These are phyloP conservation scores for Apiospora aurea DNA, from an alignment of 2,329 filamentous ascomycete species.

Conservation along the genomic window DNA sequence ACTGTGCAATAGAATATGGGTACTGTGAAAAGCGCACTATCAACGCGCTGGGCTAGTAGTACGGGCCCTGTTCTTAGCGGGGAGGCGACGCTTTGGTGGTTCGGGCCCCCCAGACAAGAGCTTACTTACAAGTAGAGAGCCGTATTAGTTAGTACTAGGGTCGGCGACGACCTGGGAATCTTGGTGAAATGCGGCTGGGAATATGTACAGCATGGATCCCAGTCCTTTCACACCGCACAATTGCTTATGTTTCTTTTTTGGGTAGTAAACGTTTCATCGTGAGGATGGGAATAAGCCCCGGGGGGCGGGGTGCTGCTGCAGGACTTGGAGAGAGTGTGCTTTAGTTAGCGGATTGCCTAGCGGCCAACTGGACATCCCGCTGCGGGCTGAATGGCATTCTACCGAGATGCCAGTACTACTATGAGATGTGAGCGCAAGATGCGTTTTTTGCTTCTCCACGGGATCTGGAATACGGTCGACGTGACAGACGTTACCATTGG, in stretches of 20 bases:
- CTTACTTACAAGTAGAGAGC: too few species aligned
- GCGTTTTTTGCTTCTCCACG: not conserved
- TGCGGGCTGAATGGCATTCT: not conserved
- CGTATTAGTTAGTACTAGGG: too few species aligned
- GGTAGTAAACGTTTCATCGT: not conserved
- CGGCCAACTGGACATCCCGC: not conserved
- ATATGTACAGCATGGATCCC: too few species aligned
- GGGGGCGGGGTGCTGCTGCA: rapidly evolving
- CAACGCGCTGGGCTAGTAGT: not conserved
- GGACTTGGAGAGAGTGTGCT: not conserved
- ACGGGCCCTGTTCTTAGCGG: not conserved
- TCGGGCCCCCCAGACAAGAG: too few species aligned
- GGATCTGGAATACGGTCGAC: not conserved
- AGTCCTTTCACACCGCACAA: not conserved
- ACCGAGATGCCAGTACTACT: not conserved
- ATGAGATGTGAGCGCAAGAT: not conserved
- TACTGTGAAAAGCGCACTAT: not conserved
- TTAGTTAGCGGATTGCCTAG: not conserved
- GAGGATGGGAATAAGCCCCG: not conserved
- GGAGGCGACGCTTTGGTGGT: not conserved
- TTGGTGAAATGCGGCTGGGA: too few species aligned
- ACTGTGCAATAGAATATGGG: not conserved
- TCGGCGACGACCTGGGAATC: too few species aligned
- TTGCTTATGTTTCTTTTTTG: not conserved
- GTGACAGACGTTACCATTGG: not conserved